These are phyloP conservation scores for Tuber aestivum DNA, from an alignment of 495 filamentous ascomycete species.

Conservation along the genomic window DNA sequence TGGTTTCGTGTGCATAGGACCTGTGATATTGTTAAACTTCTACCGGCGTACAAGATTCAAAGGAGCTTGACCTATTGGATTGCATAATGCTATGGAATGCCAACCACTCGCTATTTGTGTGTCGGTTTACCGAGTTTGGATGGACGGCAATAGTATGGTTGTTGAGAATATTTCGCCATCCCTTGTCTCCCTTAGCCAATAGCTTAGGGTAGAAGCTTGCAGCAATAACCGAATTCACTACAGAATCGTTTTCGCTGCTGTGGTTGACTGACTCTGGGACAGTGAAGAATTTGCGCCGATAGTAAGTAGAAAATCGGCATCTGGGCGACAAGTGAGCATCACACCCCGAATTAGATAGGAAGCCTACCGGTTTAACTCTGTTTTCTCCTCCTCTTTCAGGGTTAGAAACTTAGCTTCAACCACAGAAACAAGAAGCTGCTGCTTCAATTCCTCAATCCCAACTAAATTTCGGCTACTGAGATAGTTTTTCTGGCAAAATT, in stretches of 20 bases:
- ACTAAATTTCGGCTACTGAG: slow-evolving; percentile 73
- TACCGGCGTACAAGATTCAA: neutral
- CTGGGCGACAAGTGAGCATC: neutral
- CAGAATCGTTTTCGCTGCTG: slow-evolving; percentile 69
- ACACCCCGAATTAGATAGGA: neutral
- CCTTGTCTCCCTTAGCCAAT: slow-evolving; percentile 75
- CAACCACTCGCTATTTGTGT: slow-evolving; percentile 65
- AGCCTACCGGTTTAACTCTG: slow-evolving; percentile 55
- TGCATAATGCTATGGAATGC: slow-evolving; percentile 97
- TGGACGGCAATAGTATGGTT: slow-evolving; percentile 81
- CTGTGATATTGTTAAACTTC: slow-evolving; percentile 40
- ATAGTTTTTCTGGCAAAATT: slow-evolving; percentile 90
- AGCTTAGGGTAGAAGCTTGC: slow-evolving; percentile 96
- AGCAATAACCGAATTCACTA: slow-evolving; percentile 72
- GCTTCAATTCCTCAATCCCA: slow-evolving; percentile 91
- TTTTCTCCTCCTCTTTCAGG: slow-evolving; percentile 63
- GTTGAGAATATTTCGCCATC: slow-evolving; percentile 82
- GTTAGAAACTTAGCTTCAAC: slow-evolving; percentile 74
- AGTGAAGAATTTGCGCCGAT: slow-evolving; percentile 67
- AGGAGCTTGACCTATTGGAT: slow-evolving; percentile 58
- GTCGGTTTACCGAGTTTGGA: slow-evolving; percentile 72
- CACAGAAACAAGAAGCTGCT: slow-evolving; percentile 73
- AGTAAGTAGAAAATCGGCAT: slow-evolving; percentile 46
- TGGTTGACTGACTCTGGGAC: slow-evolving; percentile 65
- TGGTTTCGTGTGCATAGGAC: slow-evolving; percentile 82